Percentiles rank a stretch among this genome's conserved stretches.
Conservation (phyloP, 441 rosid species). For the Omphalea diandra region DNA sequence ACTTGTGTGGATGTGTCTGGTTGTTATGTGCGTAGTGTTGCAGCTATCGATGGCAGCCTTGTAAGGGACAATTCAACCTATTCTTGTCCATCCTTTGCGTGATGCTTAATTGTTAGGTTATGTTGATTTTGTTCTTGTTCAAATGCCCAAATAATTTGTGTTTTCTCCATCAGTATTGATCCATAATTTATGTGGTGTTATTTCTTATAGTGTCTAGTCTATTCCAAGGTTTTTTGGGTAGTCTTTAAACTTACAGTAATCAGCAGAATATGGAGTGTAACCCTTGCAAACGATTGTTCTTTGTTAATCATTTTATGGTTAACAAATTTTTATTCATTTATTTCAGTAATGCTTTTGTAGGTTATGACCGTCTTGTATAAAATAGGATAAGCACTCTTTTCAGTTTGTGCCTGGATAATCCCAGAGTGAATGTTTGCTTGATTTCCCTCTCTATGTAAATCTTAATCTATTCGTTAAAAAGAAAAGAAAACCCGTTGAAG, state of each 20-base stretch:
- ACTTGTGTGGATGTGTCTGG: conserved; percentile 37
- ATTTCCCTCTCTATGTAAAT: too few species aligned
- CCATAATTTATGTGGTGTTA: not conserved
- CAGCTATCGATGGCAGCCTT: conserved; percentile 44
- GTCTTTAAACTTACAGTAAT: too few species aligned
- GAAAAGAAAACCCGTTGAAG: too few species aligned
- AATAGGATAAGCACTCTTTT: not conserved
- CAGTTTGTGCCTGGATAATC: not conserved
- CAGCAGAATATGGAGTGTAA: not conserved
- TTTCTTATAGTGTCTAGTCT: not conserved
- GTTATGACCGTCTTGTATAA: not conserved
- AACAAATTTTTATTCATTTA: not conserved
- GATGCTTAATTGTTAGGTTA: conserved; percentile 12
- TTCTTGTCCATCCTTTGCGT: conserved; percentile 37
- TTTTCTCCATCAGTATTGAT: not conserved
- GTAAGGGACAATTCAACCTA: conserved; percentile 41
- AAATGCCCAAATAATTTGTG: conserved; percentile 12
- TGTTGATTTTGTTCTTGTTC: not conserved
- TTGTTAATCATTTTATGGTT: not conserved
- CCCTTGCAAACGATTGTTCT: not conserved
- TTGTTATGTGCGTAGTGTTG: conserved; percentile 51
- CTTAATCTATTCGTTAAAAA: too few species aligned
- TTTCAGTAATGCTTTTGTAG: too few species aligned
- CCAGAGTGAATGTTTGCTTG: not conserved
- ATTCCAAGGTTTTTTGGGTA: not conserved